A percentile compares a stretch with the other conserved stretches of the same genome.
Evolutionary conservation across 169 alveolate genomes (phyloP).

Genomic region (Fabrea salina): DNA sequence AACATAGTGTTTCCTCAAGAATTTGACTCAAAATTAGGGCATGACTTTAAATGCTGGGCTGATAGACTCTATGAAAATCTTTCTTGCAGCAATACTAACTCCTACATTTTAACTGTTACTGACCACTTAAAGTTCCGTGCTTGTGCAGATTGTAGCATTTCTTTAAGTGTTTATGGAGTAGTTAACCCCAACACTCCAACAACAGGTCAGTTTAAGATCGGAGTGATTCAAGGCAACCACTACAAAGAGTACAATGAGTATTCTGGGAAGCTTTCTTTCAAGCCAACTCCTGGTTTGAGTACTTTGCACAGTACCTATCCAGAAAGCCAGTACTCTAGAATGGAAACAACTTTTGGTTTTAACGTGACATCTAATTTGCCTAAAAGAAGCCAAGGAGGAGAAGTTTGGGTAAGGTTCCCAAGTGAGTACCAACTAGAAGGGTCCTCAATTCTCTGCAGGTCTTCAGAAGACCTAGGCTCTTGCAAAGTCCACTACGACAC

Average conservation of each 20-base stretch:
- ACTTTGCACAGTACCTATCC: not conserved
- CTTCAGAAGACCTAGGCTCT: no score
- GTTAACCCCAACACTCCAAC: not conserved
- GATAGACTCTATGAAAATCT: no score
- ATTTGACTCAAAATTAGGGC: conserved; percentile 5
- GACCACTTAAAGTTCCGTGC: not conserved
- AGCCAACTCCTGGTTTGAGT: not conserved
- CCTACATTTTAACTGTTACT: not conserved
- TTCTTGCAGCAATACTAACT: no score
- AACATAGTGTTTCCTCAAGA: conserved; percentile 1
- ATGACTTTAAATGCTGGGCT: not conserved
- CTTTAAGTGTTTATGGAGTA: conserved; percentile 10
- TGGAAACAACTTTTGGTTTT: not conserved
- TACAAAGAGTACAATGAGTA: not conserved
- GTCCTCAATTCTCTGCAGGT: not conserved
- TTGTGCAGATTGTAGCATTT: not conserved
- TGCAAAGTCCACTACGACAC: not conserved
- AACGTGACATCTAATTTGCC: conserved; percentile 30
- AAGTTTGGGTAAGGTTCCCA: conserved; percentile 6
- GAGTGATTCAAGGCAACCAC: not conserved
- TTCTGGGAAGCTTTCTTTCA: not conserved
- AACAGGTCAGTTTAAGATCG: conserved; percentile 26
- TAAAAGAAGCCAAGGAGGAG: not conserved
- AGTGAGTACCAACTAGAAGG: not conserved
- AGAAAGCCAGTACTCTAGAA: not conserved